These are phyloP conservation scores for Gyromitra esculenta DNA, from an alignment of 2,329 filamentous ascomycete species.

Conservation along the genomic window DNA sequence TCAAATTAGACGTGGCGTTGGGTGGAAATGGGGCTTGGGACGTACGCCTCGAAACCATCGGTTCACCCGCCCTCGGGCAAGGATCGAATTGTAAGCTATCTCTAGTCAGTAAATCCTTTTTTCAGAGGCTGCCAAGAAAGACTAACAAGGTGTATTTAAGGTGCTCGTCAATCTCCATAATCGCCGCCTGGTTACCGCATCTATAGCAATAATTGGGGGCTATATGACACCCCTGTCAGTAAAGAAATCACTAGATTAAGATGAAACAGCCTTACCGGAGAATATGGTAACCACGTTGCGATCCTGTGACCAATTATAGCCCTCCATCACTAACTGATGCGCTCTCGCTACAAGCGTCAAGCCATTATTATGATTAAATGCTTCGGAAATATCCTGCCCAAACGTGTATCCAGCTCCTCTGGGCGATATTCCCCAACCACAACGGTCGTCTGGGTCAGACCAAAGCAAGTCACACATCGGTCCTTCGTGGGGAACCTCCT, in stretches of 20 bases:
- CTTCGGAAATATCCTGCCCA: conserved; percentile 96
- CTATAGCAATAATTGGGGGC: conserved; percentile 97
- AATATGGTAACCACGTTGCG: conserved; percentile 99
- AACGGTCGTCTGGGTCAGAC: conserved; percentile 97
- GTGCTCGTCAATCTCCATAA: conserved; percentile 99
- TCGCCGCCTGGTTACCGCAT: conserved; percentile 98
- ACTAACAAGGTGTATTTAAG: conserved; percentile 99
- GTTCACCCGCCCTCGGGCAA: conserved; percentile 94
- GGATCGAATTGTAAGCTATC: conserved; percentile 97
- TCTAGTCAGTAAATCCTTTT: conserved; percentile 26
- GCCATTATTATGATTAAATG: conserved; percentile 99
- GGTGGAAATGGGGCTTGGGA: conserved; percentile 47
- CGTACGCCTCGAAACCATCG: conserved; percentile 94
- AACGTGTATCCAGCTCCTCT: conserved; percentile 95
- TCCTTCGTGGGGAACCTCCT: conserved; percentile 97
- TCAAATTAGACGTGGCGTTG: not conserved
- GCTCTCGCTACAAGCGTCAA: conserved; percentile 94
- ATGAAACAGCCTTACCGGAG: conserved; percentile 71
- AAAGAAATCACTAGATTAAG: conserved; percentile 23
- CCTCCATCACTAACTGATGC: conserved; percentile 99
- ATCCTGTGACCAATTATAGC: conserved; percentile 99
- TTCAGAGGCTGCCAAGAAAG: not conserved
- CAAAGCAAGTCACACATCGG: conserved; percentile 98
- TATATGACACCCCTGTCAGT: conserved; percentile 58
- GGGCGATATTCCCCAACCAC: conserved; percentile 94